Evolutionary conservation across 2,329 filamentous ascomycete genomes (phyloP).

Genomic region (Chalaropsis thielavioides): DNA sequence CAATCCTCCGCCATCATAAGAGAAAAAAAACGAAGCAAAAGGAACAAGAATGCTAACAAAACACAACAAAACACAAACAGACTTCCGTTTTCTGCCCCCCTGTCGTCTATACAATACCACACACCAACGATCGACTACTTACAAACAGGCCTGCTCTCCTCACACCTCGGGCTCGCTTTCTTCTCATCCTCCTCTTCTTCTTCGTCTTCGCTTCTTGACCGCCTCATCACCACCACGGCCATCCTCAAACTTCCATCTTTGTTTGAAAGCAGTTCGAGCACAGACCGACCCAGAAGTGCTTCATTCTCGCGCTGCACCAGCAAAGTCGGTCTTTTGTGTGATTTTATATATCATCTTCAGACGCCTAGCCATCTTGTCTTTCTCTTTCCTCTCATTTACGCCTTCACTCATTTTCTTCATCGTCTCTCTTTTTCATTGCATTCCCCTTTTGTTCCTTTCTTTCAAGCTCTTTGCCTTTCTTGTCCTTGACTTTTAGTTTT

Average conservation of each 20-base stretch:
- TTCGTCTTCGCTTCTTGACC: neutral
- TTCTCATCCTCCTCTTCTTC: neutral
- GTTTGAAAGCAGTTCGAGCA: neutral
- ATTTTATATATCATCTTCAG: slow-evolving; percentile 1
- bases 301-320: neutral
- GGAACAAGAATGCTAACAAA: neutral
- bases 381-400: neutral
- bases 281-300: neutral
- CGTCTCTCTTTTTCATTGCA: neutral
- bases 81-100: neutral
- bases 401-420: neutral
- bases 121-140: neutral
- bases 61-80: slow-evolving; percentile 6
- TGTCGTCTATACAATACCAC: neutral
- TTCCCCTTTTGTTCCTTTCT: neutral
- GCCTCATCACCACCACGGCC: neutral
- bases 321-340: neutral
- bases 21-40: neutral
- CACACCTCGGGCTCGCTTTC: neutral
- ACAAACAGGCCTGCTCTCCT: neutral
- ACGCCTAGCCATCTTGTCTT: neutral
- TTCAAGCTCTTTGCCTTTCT: neutral
- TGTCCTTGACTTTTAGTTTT: no score
- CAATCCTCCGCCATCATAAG: neutral
- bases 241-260: neutral